phyloP scores from a whole-genome alignment of 2,329 filamentous ascomycete species.

The Rosellinia necatrix region DNA sequence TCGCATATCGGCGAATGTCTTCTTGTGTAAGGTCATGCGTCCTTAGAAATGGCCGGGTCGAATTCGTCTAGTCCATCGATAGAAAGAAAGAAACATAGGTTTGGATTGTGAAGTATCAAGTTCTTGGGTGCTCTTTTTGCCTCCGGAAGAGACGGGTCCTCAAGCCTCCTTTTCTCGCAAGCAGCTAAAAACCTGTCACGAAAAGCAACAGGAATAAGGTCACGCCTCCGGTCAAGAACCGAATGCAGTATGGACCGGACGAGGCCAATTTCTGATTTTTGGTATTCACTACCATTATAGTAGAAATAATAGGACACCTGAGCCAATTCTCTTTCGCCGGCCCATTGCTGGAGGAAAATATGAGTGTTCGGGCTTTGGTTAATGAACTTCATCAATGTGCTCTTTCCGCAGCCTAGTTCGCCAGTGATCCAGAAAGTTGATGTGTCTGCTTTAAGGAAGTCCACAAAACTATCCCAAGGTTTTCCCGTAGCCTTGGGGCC shows the following conservation, averaged over 20 bases:
- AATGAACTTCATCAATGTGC: conserved; percentile 35
- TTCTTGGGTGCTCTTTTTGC: conserved; percentile 18
- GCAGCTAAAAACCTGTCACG: conserved; percentile 8
- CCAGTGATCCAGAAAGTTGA: conserved; percentile 34
- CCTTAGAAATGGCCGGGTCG: conserved; percentile 29
- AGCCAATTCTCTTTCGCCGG: conserved; percentile 15
- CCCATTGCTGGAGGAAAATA: conserved; percentile 28
- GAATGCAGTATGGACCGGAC: conserved; percentile 27
- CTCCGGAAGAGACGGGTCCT: conserved; percentile 20
- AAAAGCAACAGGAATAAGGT: conserved; percentile 27
- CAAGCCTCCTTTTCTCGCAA: not conserved
- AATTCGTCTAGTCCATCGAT: conserved; percentile 36
- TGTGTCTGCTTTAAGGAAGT: conserved; percentile 26
- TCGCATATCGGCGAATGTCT: conserved; percentile 28
- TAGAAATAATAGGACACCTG: conserved; percentile 31
- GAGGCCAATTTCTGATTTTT: conserved; percentile 32
- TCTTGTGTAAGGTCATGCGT: conserved; percentile 29
- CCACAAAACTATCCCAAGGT: conserved; percentile 27
- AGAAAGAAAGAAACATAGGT: conserved; percentile 28
- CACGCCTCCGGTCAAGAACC: conserved; percentile 19
- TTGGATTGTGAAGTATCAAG: conserved; percentile 8
- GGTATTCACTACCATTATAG: conserved; percentile 25
- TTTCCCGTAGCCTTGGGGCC: conserved; percentile 9
- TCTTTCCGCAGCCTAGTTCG: conserved; percentile 35
- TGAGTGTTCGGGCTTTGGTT: conserved; percentile 15